These are phyloP conservation scores for Mortierella sp. DNA, from an alignment of 371 early-diverging fungal species.

Conservation along the genomic window DNA sequence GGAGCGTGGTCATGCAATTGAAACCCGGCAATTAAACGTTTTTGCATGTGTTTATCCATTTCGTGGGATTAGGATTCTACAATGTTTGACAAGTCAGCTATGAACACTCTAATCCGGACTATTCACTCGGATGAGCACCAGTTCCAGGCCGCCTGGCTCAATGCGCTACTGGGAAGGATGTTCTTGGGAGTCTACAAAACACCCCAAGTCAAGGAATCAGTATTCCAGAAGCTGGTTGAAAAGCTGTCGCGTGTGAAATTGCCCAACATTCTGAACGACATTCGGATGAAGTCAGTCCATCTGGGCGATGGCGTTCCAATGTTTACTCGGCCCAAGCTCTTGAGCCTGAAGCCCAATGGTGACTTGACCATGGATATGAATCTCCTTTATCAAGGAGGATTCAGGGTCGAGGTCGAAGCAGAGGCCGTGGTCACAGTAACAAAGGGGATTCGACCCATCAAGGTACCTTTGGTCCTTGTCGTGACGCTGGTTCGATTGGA, in stretches of 20 bases:
- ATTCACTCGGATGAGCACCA: slow-evolving; percentile 75
- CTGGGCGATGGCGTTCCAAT: slow-evolving; percentile 86
- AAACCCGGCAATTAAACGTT: neutral
- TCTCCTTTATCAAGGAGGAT: slow-evolving; percentile 83
- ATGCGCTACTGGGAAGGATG: slow-evolving; percentile 85
- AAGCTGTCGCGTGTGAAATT: slow-evolving; percentile 73
- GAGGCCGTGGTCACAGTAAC: slow-evolving; percentile 65
- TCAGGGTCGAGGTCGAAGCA: slow-evolving; percentile 77
- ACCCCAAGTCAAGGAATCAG: slow-evolving; percentile 63
- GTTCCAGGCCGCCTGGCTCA: slow-evolving; percentile 85
- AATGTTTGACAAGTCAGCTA: slow-evolving; percentile 65
- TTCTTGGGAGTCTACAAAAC: slow-evolving; percentile 79
- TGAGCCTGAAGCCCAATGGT: slow-evolving; percentile 75
- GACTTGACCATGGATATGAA: slow-evolving; percentile 79
- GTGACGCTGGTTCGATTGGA: slow-evolving; percentile 73
- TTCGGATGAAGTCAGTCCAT: slow-evolving; percentile 81
- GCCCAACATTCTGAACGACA: slow-evolving; percentile 83
- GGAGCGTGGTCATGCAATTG: neutral
- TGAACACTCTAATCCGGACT: slow-evolving; percentile 64
- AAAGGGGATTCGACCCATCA: slow-evolving; percentile 70
- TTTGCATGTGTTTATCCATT: neutral
- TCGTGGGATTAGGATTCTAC: slow-evolving; percentile 53
- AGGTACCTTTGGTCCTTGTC: slow-evolving; percentile 81
- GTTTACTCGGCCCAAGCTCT: slow-evolving; percentile 80
- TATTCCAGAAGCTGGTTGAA: slow-evolving; percentile 72